Conservation (phyloP, 208 protist species). For the Entamoeba histolytica region DNA sequence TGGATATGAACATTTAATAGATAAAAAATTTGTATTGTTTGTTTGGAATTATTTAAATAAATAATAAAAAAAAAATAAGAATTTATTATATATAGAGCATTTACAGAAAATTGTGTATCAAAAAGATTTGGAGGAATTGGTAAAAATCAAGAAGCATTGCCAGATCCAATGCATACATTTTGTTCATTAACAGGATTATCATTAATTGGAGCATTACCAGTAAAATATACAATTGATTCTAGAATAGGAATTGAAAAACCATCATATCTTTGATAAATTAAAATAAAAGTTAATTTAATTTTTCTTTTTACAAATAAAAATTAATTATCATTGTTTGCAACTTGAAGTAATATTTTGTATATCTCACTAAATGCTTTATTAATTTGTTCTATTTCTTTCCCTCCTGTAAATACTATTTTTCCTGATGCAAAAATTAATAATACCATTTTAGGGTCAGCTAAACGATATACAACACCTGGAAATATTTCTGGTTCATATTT, state of each 20-base stretch:
- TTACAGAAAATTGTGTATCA: not conserved
- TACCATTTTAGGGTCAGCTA: not conserved
- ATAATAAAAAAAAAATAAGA: not conserved
- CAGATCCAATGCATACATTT: not conserved
- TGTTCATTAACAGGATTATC: not conserved
- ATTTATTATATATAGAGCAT: not conserved
- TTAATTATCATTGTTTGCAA: not conserved
- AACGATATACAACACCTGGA: constrained; percentile 7
- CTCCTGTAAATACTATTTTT: constrained; percentile 14
- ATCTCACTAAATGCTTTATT: not conserved
- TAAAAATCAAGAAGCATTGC: not conserved
- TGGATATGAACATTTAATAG: not conserved
- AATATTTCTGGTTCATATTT: constrained; percentile 23
- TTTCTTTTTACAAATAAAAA: too few relatives aligned
- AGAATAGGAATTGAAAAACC: not conserved
- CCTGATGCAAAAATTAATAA: constrained; percentile 4
- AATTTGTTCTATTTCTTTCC: not conserved
- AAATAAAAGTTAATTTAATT: too few relatives aligned
- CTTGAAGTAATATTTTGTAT: not conserved
- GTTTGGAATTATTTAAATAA: not conserved
- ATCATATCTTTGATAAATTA: not conserved
- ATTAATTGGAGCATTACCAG: not conserved
- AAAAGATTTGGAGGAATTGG: not conserved
- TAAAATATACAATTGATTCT: not conserved
- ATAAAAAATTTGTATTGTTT: not conserved